phyloP scores from a whole-genome alignment of 768 basidiomycete species.

The Auriscalpium microsporum region DNA sequence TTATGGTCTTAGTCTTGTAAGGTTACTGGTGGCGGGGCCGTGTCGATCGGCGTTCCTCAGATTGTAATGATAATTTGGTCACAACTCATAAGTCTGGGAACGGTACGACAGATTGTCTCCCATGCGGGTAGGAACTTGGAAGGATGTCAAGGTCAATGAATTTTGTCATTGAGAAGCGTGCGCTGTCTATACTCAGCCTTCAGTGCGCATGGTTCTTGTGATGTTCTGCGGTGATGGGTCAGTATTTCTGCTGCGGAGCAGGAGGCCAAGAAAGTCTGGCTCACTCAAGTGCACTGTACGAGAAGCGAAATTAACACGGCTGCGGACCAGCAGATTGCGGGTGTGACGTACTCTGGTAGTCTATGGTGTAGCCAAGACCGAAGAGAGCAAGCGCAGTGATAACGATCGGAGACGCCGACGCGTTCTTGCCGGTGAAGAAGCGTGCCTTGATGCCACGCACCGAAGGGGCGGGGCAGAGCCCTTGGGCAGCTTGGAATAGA shows the following conservation, averaged over 20 bases:
- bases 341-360: conserved; percentile 73
- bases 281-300: conserved; percentile 74
- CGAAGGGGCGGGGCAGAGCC: conserved; percentile 56
- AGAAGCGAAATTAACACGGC: neutral
- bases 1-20: too few relatives aligned
- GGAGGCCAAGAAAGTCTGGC: conserved; percentile 15
- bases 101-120: too few relatives aligned
- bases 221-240: conserved; percentile 51
- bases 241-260: neutral
- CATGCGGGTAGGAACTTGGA: too few relatives aligned
- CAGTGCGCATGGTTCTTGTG: conserved; percentile 89
- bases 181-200: neutral
- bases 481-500: conserved; percentile 96
- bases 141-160: too few relatives aligned
- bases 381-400: conserved; percentile 59
- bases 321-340: neutral
- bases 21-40: too few relatives aligned
- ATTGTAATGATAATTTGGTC: too few relatives aligned
- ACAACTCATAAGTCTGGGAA: too few relatives aligned
- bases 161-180: too few relatives aligned
- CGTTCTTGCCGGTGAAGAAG: conserved; percentile 82
- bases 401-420: conserved; percentile 61
- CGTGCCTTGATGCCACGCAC: conserved; percentile 63
- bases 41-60: too few relatives aligned
- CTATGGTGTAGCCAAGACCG: conserved; percentile 75